A percentile compares a stretch with the other conserved stretches of the same genome.
Evolutionary conservation across 345 rosid species (phyloP).

Genomic region (Aquilaria malaccensis): DNA sequence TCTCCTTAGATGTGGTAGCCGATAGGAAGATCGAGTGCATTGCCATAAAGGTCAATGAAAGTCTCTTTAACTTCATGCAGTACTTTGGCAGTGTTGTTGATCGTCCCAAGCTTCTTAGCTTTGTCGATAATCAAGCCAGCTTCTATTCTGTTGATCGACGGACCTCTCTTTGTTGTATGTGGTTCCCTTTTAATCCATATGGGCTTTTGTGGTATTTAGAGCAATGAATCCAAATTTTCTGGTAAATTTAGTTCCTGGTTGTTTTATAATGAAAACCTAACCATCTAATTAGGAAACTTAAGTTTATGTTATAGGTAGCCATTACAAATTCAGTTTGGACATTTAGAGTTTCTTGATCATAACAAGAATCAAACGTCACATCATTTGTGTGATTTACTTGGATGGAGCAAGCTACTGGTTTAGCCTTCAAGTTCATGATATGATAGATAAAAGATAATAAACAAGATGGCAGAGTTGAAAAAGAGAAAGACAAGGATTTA

Average conservation of each 20-base stretch:
- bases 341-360: too few relatives aligned
- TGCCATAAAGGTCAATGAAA: too few relatives aligned
- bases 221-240: neutral
- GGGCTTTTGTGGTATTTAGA: constrained; percentile 47
- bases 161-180: constrained; percentile 47
- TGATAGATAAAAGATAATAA: constrained; percentile 51
- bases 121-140: constrained; percentile 74
- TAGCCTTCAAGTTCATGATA: constrained; percentile 72
- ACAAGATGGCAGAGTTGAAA: constrained; percentile 53
- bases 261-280: neutral
- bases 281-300: too few relatives aligned
- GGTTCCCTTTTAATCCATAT: constrained; percentile 76
- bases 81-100: constrained; percentile 24
- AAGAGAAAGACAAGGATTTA: constrained; percentile 36
- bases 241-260: neutral
- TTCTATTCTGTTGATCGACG: constrained; percentile 54
- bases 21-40: too few relatives aligned
- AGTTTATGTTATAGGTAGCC: too few relatives aligned
- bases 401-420: constrained; percentile 85
- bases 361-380: neutral
- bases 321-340: too few relatives aligned
- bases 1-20: too few relatives aligned
- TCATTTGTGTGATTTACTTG: constrained; percentile 15
- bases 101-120: constrained; percentile 60
- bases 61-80: too few relatives aligned